These are phyloP conservation scores for Zalaria sp. DNA, from an alignment of 2,329 filamentous ascomycete species.

Conservation along the genomic window DNA sequence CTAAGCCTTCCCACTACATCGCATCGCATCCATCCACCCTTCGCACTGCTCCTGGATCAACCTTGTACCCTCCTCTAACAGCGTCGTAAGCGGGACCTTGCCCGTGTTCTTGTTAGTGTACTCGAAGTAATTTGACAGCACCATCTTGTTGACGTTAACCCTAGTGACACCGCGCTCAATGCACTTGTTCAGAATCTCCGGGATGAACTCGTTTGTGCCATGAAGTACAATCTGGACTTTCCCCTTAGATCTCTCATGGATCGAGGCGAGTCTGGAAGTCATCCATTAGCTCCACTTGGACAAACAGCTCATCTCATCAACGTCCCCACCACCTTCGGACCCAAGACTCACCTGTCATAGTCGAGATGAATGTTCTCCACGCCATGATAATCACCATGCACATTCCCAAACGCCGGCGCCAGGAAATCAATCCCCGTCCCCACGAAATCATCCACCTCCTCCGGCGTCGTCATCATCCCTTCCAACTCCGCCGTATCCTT, in stretches of 20 bases:
- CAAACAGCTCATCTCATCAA: not conserved
- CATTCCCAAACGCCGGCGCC: conserved; percentile 63
- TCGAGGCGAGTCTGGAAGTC: conserved; percentile 25
- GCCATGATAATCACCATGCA: conserved; percentile 64
- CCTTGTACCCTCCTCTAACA: conserved; percentile 41
- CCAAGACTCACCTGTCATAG: conserved; percentile 31
- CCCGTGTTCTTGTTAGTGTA: conserved; percentile 35
- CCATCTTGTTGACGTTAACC: conserved; percentile 46
- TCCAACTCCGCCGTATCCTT: conserved; percentile 50
- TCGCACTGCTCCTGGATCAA: conserved; percentile 43
- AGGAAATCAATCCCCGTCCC: conserved; percentile 59
- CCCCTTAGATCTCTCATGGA: conserved; percentile 34
- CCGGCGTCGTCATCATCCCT: conserved; percentile 51
- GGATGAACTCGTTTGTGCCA: conserved; percentile 42
- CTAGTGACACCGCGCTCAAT: conserved; percentile 41
- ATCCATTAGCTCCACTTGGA: not conserved
- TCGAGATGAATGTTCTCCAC: conserved; percentile 46
- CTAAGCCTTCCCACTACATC: conserved; percentile 20
- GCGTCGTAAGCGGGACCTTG: conserved; percentile 35
- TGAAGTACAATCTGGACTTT: conserved; percentile 41
- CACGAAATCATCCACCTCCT: conserved; percentile 57
- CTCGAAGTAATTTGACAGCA: conserved; percentile 35
- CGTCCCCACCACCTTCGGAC: not conserved
- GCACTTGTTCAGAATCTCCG: conserved; percentile 40
- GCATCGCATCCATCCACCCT: conserved; percentile 39